Conservation (phyloP, 2,329 filamentous ascomycete genomes). For the Fusarium tupiense region DNA sequence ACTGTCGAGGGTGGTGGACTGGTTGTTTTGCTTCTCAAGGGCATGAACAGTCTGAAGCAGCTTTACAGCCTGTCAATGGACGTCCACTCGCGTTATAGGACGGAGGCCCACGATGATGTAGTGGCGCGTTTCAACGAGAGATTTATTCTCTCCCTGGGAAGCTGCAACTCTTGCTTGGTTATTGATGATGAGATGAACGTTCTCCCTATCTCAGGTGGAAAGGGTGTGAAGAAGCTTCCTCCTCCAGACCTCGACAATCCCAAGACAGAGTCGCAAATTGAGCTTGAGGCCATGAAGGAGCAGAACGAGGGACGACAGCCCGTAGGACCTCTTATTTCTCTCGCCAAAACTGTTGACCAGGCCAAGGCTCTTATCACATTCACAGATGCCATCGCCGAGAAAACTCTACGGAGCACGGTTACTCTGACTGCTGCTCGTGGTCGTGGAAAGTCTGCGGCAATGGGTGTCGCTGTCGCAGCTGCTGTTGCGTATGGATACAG, state of each 20-base stretch:
- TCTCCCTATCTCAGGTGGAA: constrained; percentile 93
- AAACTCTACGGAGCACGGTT: constrained; percentile 93
- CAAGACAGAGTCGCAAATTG: constrained; percentile 75
- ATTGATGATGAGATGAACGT: constrained; percentile 99
- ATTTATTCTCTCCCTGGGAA: constrained; percentile 94
- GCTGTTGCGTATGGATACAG: constrained; percentile 97
- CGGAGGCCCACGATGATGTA: constrained; percentile 94
- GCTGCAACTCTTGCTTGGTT: constrained; percentile 92
- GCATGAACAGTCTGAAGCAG: constrained; percentile 97
- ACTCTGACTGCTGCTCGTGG: constrained; percentile 93
- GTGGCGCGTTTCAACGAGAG: constrained; percentile 97
- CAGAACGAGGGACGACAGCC: constrained; percentile 85
- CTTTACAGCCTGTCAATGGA: constrained; percentile 98
- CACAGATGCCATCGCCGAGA: constrained; percentile 94
- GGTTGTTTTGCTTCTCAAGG: constrained; percentile 90
- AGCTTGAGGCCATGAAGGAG: constrained; percentile 89
- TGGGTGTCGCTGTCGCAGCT: constrained; percentile 93
- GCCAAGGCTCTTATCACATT: constrained; percentile 97
- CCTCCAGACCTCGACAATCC: constrained; percentile 78
- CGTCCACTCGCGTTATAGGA: constrained; percentile 94
- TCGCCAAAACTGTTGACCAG: constrained; percentile 93
- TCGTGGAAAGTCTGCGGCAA: constrained; percentile 94
- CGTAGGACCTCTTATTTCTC: constrained; percentile 82
- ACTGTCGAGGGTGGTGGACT: constrained; percentile 96
- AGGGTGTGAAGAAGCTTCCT: constrained; percentile 84